These are phyloP conservation scores for Pseudozyma pruni DNA, from an alignment of 1,284 basidiomycete species.

Conservation along the genomic window DNA sequence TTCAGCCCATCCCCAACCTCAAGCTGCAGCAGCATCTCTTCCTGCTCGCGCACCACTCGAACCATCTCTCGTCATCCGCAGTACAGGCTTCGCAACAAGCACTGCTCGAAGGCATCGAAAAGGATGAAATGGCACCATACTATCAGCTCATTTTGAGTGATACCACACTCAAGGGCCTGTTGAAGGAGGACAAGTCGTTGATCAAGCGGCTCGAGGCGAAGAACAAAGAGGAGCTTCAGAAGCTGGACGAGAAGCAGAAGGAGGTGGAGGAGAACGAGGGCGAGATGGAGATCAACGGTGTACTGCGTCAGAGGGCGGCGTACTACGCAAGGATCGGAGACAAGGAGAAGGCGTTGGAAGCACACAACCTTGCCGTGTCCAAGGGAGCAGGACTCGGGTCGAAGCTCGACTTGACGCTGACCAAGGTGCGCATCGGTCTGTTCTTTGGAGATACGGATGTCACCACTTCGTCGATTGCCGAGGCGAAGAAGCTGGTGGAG, in stretches of 20 bases:
- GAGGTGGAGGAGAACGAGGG: slow-evolving; percentile 92
- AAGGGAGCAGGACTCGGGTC: slow-evolving; percentile 94
- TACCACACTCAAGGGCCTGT: slow-evolving; percentile 64
- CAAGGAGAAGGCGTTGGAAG: slow-evolving; percentile 75
- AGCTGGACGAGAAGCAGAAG: slow-evolving; percentile 80
- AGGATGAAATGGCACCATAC: slow-evolving; percentile 73
- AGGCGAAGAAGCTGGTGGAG: slow-evolving; percentile 88
- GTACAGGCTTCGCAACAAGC: slow-evolving; percentile 73
- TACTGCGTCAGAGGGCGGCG: slow-evolving; percentile 83
- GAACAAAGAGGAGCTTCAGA: slow-evolving; percentile 80
- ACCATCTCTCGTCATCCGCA: slow-evolving; percentile 17
- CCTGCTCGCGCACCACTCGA: slow-evolving; percentile 53
- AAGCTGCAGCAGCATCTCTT: slow-evolving; percentile 65
- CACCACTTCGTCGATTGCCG: slow-evolving; percentile 78
- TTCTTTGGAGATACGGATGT: slow-evolving; percentile 87
- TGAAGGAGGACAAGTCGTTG: slow-evolving; percentile 72
- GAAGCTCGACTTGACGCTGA: slow-evolving; percentile 89
- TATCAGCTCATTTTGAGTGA: slow-evolving; percentile 57
- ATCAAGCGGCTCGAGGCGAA: slow-evolving; percentile 78
- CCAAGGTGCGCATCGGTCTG: slow-evolving; percentile 87
- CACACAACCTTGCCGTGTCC: slow-evolving; percentile 84
- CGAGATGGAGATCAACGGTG: slow-evolving; percentile 91
- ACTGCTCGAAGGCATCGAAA: slow-evolving; percentile 80
- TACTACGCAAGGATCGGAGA: slow-evolving; percentile 91
- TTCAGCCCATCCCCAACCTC: slow-evolving; percentile 65